Base-by-base conservation (phyloP, 2,329 filamentous ascomycete genomes). In the Neonectria hederae region DNA sequence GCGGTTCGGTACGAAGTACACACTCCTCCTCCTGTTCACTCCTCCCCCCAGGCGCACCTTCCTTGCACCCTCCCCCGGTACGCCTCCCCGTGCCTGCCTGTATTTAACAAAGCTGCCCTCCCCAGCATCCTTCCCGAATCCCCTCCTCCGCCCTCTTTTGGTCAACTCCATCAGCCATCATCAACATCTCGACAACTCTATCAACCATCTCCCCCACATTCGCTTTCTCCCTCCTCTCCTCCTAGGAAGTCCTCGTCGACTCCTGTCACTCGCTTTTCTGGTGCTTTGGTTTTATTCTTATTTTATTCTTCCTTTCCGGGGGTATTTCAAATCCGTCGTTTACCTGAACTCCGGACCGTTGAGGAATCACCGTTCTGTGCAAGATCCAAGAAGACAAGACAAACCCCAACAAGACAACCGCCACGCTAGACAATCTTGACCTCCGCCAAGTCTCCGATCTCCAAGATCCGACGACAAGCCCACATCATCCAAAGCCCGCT, bases 191-290 rank as follows among this genome's bases (percentile, higher is more conserved):
- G 63, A 42, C 66, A 71, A 69, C 70, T 60, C 65, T 63, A 70
- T 65, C 72, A 72, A 68, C 69, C 61, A 63, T 68, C 68, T 67
- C 65, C 65, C 69, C 72, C 72, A 86, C 84, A 79, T 80, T 86
- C 83, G 83, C 83, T 84, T 83, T 80, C 77, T 76, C 76, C 77
- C 76, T 74, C 73, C 73, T 72, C 71, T 70, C 71, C 76, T 76
- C 76, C 78, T 86, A 88, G 88, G 88, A 90, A 90, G 87, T 88
- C 88, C 88, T 90, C 88, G 88, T 85, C 82, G 88, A 84, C 88
- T 90, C 88, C 88, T 89, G 87, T 90, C 88, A 89, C 87, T 90
- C 88, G 88, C 88, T 90, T 89, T 82, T 80, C 78, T 76, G 79
- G 79, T 83, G 78, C 81, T 83, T 83, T 80, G 70, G 59, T 70